Base-by-base conservation (phyloP, 176 grass and related monocot genomes). In the Hsuehochloa calcarea region DNA sequence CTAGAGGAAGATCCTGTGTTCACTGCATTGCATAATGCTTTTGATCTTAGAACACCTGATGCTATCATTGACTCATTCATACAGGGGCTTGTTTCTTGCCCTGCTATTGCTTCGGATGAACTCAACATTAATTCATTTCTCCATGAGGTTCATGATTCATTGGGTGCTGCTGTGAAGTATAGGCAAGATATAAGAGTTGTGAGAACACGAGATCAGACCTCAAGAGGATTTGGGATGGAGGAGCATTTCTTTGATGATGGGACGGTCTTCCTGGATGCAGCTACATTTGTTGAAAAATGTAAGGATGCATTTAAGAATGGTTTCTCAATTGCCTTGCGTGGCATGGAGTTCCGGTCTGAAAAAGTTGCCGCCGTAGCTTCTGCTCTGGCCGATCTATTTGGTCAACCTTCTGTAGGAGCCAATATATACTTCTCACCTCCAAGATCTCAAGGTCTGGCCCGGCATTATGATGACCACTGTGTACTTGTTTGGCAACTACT, bases 391-490 rank as follows among this genome's bases (percentile, higher is more conserved):
- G 85, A 92, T 82, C 79, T 98, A 59, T 93, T 98, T 85, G 96
- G 96, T 44, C 93, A 95, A 64, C 96, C 96, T 69, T 98, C 91
- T 68, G 88, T 95, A 11, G 91, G 96, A 70, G 93, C 90, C 34
- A 98, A 98, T 29, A 85, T 93, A 75, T 98, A 98, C 82, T 84
- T 95, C 70, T 95, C 93, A 10, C 96, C 93, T 70, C 82, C 83
- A 88, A 70, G 87, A 23, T 89, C 93, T 29, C 96, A 98, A 75
- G 96, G 96, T 25, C 81, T 98, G 65, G 85, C 87, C 3, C 68
- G 72, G 47, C 93, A 98, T 38, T 98, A 92, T 81, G 96, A 98
- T 16, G 96, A 98, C 78, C 93, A 93, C 77, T 98, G 96, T 41
- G 44, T 98, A 84, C 83, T 98, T 85, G 93, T 98, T 63, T 95